Conservation (phyloP, 2,329 filamentous ascomycete genomes). For the Diaporthe eres region DNA sequence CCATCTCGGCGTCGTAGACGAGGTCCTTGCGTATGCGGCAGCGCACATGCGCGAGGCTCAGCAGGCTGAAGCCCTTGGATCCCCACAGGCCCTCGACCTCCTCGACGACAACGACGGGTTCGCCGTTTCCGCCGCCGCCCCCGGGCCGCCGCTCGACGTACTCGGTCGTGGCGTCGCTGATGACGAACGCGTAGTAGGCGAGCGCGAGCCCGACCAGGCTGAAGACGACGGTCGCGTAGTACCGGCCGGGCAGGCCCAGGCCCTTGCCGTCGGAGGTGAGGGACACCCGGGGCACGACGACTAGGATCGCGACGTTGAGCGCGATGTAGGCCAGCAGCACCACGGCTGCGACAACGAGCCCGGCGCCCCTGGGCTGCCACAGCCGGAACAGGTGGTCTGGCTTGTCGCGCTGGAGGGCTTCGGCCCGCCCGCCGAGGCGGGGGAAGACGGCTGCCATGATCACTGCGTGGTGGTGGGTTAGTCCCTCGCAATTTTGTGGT, state of each 20-base stretch:
- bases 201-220: neutral
- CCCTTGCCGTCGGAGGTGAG: neutral
- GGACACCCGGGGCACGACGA: neutral
- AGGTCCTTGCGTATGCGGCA: neutral
- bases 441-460: neutral
- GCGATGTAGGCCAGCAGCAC: neutral
- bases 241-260: neutral
- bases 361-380: neutral
- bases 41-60: neutral
- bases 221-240: neutral
- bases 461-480: neutral
- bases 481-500: no score
- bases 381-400: neutral
- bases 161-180: neutral
- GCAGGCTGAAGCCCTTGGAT: neutral
- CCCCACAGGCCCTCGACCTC: neutral
- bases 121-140: neutral
- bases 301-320: neutral
- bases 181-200: neutral
- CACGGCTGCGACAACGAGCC: neutral
- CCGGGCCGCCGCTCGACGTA: conserved; percentile 4
- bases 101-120: neutral
- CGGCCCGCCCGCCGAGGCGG: neutral
- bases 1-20: neutral
- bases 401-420: neutral